Base-by-base conservation (phyloP, 495 filamentous ascomycete species). In the Talaromyces trachyspermus region DNA sequence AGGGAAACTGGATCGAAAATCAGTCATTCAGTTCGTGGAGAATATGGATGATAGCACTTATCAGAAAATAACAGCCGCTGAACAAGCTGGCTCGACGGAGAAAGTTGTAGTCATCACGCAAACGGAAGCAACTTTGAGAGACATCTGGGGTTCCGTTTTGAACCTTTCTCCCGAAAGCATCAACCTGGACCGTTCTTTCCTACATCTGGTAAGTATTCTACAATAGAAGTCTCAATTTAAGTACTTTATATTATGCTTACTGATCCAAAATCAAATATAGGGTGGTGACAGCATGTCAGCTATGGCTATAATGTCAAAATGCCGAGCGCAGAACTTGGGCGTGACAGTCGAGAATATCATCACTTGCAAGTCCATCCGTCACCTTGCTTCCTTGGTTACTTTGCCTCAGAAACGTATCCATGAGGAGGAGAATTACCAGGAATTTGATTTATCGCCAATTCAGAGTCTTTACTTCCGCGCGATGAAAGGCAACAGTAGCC, bases 221-320 rank as follows among this genome's bases (percentile, higher is more conserved):
- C 62, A 4, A n/a, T 17, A 19, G 11, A 11, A 29, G 25, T 17
- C 8, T 23, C 20, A 3, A 25, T 25, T 25, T 14, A 2, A 39
- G 14, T 11, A 11, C 25, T 26, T 5, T 12, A 37, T 11, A 20
- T 30, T 2, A 4, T n/a, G 12, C 23, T 17, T 25, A 40, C 27
- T 19, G 17, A 38, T 15, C 7, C 26, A 9, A 7, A 42, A 42
- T 19, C 1, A 42, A 42, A 15, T n/a, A 22, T 26, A 49, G 46
- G 46, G 46, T 15, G 49, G 49, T 20, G 77, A 80, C 53, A 77
- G 74, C 15, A 75, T 80, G 43, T 64, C 64, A 10, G 75, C 77
- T 19, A 77, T 80, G 65, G 72, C 72, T 14, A 48, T 57, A 1
- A 36, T 49, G 39, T 56, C 56, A 5, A 49, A 50, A 47, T 57